phyloP scores from a whole-genome alignment of 2,329 filamentous ascomycete species.

The Aspergillus sp. region DNA sequence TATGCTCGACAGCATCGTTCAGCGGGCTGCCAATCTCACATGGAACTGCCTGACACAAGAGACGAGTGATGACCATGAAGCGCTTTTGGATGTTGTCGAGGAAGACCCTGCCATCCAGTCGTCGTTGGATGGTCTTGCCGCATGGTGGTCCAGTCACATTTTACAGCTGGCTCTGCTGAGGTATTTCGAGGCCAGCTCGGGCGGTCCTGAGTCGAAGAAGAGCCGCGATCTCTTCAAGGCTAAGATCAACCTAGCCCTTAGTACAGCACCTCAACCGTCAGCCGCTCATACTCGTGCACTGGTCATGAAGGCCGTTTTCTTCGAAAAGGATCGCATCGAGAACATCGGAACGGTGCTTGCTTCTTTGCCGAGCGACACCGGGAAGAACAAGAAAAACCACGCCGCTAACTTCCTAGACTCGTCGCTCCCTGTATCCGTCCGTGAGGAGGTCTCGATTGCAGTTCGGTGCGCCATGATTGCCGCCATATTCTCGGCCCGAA shows the following conservation, averaged over 20 bases:
- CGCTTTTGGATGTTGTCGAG: slow-evolving; percentile 72
- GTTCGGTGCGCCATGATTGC: slow-evolving; percentile 54
- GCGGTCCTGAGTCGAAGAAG: slow-evolving; percentile 35
- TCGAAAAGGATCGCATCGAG: slow-evolving; percentile 43
- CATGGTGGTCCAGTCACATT: slow-evolving; percentile 75
- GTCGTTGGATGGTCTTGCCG: slow-evolving; percentile 79
- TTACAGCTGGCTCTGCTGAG: slow-evolving; percentile 61
- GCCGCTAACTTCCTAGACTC: slow-evolving; percentile 44
- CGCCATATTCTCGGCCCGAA: slow-evolving; percentile 39
- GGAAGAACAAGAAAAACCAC: slow-evolving; percentile 22
- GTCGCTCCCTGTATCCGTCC: slow-evolving; percentile 43
- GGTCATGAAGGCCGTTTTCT: slow-evolving; percentile 51
- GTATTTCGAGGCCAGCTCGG: slow-evolving; percentile 51
- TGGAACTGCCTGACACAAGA: slow-evolving; percentile 73
- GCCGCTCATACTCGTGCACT: slow-evolving; percentile 55
- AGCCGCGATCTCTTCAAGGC: slow-evolving; percentile 38
- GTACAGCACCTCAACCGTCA: slow-evolving; percentile 69
- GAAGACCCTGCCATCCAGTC: slow-evolving; percentile 78
- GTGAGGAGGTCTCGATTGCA: slow-evolving; percentile 49
- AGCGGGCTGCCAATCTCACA: slow-evolving; percentile 80
- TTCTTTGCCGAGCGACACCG: slow-evolving; percentile 40
- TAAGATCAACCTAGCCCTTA: slow-evolving; percentile 60
- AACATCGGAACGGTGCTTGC: slow-evolving; percentile 48
- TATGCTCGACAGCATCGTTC: slow-evolving; percentile 65
- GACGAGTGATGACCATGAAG: slow-evolving; percentile 54